phyloP scores from a whole-genome alignment of 306 rosid genomes.

The Begonia fuchsioides region DNA sequence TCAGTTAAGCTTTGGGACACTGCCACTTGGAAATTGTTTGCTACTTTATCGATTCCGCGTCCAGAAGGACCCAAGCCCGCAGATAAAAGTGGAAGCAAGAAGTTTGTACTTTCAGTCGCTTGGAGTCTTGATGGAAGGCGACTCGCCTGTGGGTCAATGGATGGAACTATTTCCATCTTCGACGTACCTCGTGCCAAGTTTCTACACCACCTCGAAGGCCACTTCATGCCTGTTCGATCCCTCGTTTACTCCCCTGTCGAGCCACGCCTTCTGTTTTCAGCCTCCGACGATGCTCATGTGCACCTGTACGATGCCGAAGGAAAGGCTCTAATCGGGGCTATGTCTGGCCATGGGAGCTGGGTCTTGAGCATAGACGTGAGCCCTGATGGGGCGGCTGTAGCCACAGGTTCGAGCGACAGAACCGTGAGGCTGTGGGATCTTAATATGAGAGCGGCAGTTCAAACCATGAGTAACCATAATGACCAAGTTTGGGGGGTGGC shows the following conservation, averaged over 20 bases:
- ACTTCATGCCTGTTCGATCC: conserved; percentile 84
- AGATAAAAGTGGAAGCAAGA: conserved; percentile 78
- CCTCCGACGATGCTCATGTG: conserved; percentile 75
- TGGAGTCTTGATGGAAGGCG: conserved; percentile 91
- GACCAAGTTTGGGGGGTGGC: conserved; percentile 99
- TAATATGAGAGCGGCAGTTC: conserved; percentile 73
- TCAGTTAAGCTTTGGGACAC: conserved; percentile 97
- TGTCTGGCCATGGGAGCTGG: conserved; percentile 96
- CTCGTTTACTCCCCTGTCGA: conserved; percentile 79
- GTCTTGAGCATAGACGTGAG: conserved; percentile 80
- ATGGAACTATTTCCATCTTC: conserved; percentile 85
- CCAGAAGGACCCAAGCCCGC: conserved; percentile 78
- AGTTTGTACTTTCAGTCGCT: conserved; percentile 85
- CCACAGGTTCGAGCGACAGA: conserved; percentile 89
- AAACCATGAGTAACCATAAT: conserved; percentile 86
- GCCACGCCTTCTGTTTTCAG: conserved; percentile 69
- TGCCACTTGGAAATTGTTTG: conserved; percentile 54
- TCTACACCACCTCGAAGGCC: conserved; percentile 92
- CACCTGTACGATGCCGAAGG: conserved; percentile 96
- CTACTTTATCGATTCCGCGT: conserved; percentile 74
- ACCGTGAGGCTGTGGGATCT: conserved; percentile 96
- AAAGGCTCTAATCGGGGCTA: conserved; percentile 53
- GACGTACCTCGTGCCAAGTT: conserved; percentile 65
- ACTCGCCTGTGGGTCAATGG: conserved; percentile 90
- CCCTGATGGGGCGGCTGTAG: conserved; percentile 78